Conservation (phyloP, 768 basidiomycete species). For the Boletus rubroflammeus region DNA sequence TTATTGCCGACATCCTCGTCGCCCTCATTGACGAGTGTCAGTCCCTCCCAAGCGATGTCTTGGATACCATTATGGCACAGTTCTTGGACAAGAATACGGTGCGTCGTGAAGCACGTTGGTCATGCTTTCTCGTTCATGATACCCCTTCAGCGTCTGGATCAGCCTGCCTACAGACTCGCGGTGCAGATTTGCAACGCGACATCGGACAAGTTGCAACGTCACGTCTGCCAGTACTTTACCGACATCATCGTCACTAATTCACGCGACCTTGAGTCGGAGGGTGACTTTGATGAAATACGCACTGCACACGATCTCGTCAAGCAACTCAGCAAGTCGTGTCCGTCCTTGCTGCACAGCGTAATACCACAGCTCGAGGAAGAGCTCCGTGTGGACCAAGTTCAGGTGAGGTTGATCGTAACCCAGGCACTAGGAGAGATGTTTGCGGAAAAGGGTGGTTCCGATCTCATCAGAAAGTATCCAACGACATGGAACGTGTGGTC, state of each 20-base stretch:
- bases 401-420: slow-evolving; percentile 76
- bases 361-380: slow-evolving; percentile 93
- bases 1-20: slow-evolving; percentile 85
- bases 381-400: slow-evolving; percentile 68
- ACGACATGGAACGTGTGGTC: slow-evolving; percentile 86
- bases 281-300: slow-evolving; percentile 65
- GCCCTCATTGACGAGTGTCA: slow-evolving; percentile 86
- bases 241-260: slow-evolving; percentile 72
- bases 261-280: slow-evolving; percentile 49
- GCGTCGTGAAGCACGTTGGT: slow-evolving; percentile 23
- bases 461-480: slow-evolving; percentile 78
- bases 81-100: slow-evolving; percentile 79
- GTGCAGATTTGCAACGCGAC: slow-evolving; percentile 82
- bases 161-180: slow-evolving; percentile 77
- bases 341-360: slow-evolving; percentile 80
- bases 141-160: slow-evolving; percentile 52
- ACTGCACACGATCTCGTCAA: slow-evolving; percentile 84
- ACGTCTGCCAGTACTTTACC: slow-evolving; percentile 90
- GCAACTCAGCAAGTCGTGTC: slow-evolving; percentile 74
- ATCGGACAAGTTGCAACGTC: slow-evolving; percentile 82
- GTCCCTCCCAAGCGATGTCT: slow-evolving; percentile 69
- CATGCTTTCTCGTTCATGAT: slow-evolving; percentile 1
- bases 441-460: slow-evolving; percentile 65
- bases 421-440: slow-evolving; percentile 90
- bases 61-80: slow-evolving; percentile 81